Conservation (phyloP, 441 rosid species). For the Croton setiger region DNA sequence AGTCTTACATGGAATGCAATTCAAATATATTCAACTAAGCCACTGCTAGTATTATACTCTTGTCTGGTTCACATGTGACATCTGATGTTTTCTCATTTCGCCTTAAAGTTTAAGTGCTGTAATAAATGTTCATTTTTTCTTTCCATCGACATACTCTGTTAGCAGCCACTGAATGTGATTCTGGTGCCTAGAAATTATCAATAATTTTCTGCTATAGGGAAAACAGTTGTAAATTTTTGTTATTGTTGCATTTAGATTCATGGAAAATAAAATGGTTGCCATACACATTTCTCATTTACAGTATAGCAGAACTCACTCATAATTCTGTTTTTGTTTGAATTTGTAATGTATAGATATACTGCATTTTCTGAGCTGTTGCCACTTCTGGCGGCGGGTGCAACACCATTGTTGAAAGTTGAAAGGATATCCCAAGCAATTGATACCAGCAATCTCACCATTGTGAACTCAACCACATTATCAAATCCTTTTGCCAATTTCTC, state of each 20-base stretch:
- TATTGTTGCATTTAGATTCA: background rate
- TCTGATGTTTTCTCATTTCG: background rate
- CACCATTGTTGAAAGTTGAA: conserved; percentile 73
- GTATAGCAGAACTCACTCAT: background rate
- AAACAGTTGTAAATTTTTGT: background rate
- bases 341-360: conserved; percentile 56
- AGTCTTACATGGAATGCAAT: no score
- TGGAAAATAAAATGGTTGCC: background rate
- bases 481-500: conserved; percentile 74
- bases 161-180: background rate
- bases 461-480: conserved; percentile 65
- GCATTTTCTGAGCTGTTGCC: conserved; percentile 94
- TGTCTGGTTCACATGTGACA: background rate
- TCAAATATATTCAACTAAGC: background rate
- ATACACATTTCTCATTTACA: background rate
- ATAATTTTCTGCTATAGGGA: background rate
- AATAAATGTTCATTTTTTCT: background rate
- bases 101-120: background rate
- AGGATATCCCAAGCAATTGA: conserved; percentile 64
- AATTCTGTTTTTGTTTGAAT: conserved; percentile 2
- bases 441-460: conserved; percentile 47
- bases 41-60: background rate
- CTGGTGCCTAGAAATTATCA: background rate
- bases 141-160: no score
- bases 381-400: conserved; percentile 63